These are phyloP conservation scores for Quercus phellos DNA, from an alignment of 331 rosid genomes.

Conservation along the genomic window DNA sequence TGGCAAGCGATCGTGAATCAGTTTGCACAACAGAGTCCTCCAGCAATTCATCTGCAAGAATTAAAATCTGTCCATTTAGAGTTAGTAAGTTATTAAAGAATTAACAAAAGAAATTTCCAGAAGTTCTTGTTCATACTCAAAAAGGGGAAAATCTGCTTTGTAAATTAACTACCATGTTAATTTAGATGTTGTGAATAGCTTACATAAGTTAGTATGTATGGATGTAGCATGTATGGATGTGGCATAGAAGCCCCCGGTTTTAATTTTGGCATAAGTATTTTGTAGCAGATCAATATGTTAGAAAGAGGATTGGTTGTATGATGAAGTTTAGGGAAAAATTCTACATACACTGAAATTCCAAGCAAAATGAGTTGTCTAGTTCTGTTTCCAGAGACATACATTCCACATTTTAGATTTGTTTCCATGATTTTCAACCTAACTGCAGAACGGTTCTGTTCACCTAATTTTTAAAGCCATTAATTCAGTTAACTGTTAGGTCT, in stretches of 20 bases:
- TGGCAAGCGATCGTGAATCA: constrained; percentile 92
- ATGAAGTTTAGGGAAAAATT: neutral
- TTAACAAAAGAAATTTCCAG: neutral
- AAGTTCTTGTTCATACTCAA: neutral
- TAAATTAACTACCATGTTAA: neutral
- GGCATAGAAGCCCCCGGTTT: neutral
- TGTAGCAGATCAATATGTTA: too few relatives aligned
- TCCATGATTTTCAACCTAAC: neutral
- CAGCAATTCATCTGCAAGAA: constrained; percentile 97
- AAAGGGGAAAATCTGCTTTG: neutral
- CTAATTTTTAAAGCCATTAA: neutral
- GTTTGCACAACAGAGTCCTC: constrained; percentile 98
- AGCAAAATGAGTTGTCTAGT: neutral
- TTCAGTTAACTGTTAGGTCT: neutral
- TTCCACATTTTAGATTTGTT: neutral
- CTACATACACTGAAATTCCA: constrained; percentile 1
- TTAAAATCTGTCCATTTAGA: constrained; percentile 76
- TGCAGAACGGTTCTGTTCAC: neutral
- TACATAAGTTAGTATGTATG: neutral
- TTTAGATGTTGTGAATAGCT: neutral
- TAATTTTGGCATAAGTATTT: neutral
- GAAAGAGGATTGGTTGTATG: neutral
- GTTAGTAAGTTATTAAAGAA: constrained; percentile 47
- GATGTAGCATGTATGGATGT: neutral
- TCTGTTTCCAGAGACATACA: neutral